phyloP scores from a whole-genome alignment of 805 yeast species.

The Candida pseudoglaebosa region DNA sequence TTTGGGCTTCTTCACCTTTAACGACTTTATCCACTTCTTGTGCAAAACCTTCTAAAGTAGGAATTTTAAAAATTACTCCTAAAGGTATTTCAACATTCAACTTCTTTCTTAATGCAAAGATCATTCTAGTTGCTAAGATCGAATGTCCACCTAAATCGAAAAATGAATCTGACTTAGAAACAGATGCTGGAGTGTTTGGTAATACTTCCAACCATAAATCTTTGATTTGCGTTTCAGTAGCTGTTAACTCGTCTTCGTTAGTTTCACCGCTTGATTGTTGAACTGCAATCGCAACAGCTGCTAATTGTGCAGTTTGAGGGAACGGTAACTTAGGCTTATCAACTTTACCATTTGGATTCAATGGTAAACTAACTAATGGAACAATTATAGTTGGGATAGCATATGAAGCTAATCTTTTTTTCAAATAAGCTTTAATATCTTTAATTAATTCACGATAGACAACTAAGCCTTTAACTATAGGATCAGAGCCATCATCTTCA shows the following conservation, averaged over 20 bases:
- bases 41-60: conserved; percentile 80
- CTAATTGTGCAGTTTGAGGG: conserved; percentile 86
- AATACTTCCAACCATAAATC: conserved; percentile 83
- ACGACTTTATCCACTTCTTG: conserved; percentile 58
- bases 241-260: conserved; percentile 47
- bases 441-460: conserved; percentile 72
- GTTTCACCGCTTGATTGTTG: conserved; percentile 42
- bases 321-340: conserved; percentile 96
- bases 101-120: conserved; percentile 80
- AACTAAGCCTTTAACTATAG: conserved; percentile 74
- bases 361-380: conserved; percentile 79
- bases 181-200: conserved; percentile 78
- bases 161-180: conserved; percentile 80
- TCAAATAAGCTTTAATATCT: conserved; percentile 76
- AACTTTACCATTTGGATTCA: conserved; percentile 97
- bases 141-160: conserved; percentile 98
- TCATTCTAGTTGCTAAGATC: conserved; percentile 94
- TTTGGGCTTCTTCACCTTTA: conserved; percentile 46
- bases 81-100: conserved; percentile 80
- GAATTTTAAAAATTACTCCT: conserved; percentile 84
- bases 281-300: conserved; percentile 57
- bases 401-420: conserved; percentile 85
- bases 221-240: conserved; percentile 62
- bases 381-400: conserved; percentile 92
- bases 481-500: conserved; percentile 48